Percentiles rank a stretch among this genome's conserved stretches.
These are phyloP conservation scores for Fraxinus velutina DNA, from an alignment of 305 asterid genomes.

Conservation along the genomic window DNA sequence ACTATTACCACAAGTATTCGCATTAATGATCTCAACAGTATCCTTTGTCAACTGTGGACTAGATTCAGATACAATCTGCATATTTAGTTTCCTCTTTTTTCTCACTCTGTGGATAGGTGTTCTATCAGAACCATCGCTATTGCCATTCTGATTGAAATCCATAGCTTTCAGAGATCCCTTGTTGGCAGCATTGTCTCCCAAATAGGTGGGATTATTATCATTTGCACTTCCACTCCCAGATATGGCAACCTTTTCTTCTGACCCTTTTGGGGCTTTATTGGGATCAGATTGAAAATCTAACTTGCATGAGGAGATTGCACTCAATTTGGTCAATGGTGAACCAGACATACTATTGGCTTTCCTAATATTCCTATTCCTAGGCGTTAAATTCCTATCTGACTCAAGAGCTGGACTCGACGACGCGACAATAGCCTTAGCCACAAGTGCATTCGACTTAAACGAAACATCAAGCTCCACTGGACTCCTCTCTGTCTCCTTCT, in stretches of 20 bases:
- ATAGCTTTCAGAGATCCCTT: constrained; percentile 20
- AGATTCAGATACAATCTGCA: constrained; percentile 22
- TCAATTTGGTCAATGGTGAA: constrained; percentile 30
- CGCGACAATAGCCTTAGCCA: constrained; percentile 67
- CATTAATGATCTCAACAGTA: constrained; percentile 15
- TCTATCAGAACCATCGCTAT: constrained; percentile 23
- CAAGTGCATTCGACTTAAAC: constrained; percentile 73
- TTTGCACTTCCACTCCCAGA: constrained; percentile 26
- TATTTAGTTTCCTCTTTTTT: constrained; percentile 36
- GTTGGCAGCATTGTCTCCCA: constrained; percentile 20
- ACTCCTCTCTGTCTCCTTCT: constrained; percentile 46
- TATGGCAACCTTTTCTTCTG: constrained; percentile 28
- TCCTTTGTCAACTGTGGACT: constrained; percentile 23
- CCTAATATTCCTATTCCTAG: constrained; percentile 31
- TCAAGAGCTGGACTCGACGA: constrained; percentile 42
- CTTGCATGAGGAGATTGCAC: constrained; percentile 21
- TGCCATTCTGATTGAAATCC: constrained; percentile 21
- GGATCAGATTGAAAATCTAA: constrained; percentile 31
- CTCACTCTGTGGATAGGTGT: constrained; percentile 23
- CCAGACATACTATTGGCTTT: constrained; percentile 27
- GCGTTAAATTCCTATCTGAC: constrained; percentile 22
- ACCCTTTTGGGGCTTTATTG: constrained; percentile 29
- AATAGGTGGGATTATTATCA: constrained; percentile 15
- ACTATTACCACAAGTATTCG: constrained; percentile 10
- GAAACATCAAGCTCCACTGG: constrained; percentile 75